Conservation (phyloP, 108 stramenopile species). For the Epipyxis sp. region DNA sequence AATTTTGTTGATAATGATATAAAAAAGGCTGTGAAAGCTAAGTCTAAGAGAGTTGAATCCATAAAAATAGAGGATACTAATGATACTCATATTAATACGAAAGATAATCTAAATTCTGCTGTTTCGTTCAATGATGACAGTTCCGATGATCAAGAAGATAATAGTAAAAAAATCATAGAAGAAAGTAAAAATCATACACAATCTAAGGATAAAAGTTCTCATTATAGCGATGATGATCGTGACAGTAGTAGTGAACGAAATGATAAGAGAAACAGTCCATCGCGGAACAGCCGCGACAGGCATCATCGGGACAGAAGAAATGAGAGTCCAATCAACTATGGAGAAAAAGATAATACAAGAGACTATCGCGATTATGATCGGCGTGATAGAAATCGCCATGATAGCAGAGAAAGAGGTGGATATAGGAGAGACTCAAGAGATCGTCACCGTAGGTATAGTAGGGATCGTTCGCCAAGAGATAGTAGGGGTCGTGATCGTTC, state of each 20-base stretch:
- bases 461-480: too few species aligned
- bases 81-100: too few species aligned
- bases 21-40: too few species aligned
- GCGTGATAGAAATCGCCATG: too few species aligned
- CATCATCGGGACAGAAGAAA: background rate
- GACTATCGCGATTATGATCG: background rate
- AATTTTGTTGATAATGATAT: background rate
- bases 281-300: background rate
- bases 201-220: background rate
- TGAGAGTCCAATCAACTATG: background rate
- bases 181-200: background rate
- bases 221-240: background rate
- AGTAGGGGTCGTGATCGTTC: too few species aligned
- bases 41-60: too few species aligned
- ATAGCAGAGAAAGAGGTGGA: too few species aligned
- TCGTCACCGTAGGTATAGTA: too few species aligned
- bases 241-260: background rate
- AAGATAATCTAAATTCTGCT: too few species aligned
- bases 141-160: background rate
- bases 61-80: too few species aligned
- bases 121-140: background rate
- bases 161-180: conserved; percentile 22
- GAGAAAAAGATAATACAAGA: background rate
- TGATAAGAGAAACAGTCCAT: background rate
- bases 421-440: too few species aligned